Percentiles rank a stretch among this genome's conserved stretches.
These are phyloP conservation scores for Turritis glabra DNA, from an alignment of 345 rosid species.

Conservation along the genomic window DNA sequence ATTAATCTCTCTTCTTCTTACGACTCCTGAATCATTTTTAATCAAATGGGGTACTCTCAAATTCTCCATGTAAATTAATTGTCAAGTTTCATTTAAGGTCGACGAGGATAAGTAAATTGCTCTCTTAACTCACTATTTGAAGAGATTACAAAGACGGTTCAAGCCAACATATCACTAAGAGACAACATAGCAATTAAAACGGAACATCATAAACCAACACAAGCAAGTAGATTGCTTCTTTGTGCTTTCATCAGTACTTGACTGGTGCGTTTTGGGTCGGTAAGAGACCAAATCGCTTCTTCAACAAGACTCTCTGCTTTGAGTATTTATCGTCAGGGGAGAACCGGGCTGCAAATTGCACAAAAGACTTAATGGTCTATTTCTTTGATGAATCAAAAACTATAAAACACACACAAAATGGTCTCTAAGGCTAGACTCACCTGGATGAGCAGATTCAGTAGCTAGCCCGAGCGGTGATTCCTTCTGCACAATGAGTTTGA, in stretches of 20 bases:
- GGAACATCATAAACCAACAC: conserved; percentile 6
- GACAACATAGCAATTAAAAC: conserved; percentile 7
- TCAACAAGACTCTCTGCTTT: conserved; percentile 69
- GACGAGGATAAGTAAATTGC: neutral
- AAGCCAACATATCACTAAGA: conserved; percentile 19
- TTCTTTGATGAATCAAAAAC: neutral
- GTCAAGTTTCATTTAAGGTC: neutral
- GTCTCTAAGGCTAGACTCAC: conserved; percentile 33
- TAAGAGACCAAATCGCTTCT: conserved; percentile 81
- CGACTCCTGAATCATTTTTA: no score
- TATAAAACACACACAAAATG: neutral
- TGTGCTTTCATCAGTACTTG: conserved; percentile 50
- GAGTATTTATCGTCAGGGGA: conserved; percentile 89
- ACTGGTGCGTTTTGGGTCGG: conserved; percentile 70
- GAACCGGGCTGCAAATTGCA: conserved; percentile 65
- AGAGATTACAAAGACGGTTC: conserved; percentile 8
- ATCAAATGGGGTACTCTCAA: neutral
- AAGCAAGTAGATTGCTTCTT: conserved; percentile 11
- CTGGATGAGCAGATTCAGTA: conserved; percentile 92
- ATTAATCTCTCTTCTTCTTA: no score
- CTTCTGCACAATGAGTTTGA: conserved; percentile 50
- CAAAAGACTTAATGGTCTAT: neutral
- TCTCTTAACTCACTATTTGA: conserved; percentile 9
- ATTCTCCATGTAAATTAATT: neutral
- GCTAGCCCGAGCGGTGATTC: conserved; percentile 71